Evolutionary conservation across 2,329 filamentous ascomycete genomes (phyloP), one percentile per base, ranked within the genome.

Genomic region (Plectosphaerella plurivora): DNA sequence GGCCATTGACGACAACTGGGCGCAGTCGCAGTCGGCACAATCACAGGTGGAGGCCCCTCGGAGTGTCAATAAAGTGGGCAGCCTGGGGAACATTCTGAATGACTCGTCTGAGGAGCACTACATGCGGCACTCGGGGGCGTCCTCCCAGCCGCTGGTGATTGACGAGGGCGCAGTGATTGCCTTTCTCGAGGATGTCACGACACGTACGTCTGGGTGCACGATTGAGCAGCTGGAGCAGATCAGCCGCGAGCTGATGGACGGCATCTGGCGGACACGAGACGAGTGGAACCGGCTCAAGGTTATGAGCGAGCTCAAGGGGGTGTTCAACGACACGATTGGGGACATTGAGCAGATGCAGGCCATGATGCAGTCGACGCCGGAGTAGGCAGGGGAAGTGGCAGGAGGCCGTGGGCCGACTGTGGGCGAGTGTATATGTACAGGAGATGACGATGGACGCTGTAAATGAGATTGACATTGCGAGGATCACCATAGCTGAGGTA

Each of bases 141-240:
- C 55, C 11, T 57, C 53, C 50, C 54, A 56, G 49, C 56, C 54
- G 12, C 75, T 74, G 54, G 68, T 78, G 37, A 57, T 78, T 4
- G 67, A 76, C 28, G 75, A 79, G 12, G 63, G 63, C 0, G 74
- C 80, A 28, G 73, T 91, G 22, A 68, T 73, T 2, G 66, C 73
- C 7, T 78, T 95, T 51, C 77, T 91, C 52, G 66, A 76, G 1
- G 75, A 83, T 37, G 73, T 96, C 35, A 84, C 86, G 0, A 71
- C 80, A 25, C 76, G 78, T 45, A 93, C 89, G 2, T 86, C 83
- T 18, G 90, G 89, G 1, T 89, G 89, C 67, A 89, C 87, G 0
- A 89, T 99, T 50, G 94, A 99, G 71, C 93, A 99, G 68, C 75
- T 99, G 18, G 93, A 97, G 74, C 93, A 97, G 69, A 86, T 97